A percentile compares a stretch with the other conserved stretches of the same genome.
Conservation (phyloP, 1,284 basidiomycete genomes). For the Lignosus rhinocerotis region DNA sequence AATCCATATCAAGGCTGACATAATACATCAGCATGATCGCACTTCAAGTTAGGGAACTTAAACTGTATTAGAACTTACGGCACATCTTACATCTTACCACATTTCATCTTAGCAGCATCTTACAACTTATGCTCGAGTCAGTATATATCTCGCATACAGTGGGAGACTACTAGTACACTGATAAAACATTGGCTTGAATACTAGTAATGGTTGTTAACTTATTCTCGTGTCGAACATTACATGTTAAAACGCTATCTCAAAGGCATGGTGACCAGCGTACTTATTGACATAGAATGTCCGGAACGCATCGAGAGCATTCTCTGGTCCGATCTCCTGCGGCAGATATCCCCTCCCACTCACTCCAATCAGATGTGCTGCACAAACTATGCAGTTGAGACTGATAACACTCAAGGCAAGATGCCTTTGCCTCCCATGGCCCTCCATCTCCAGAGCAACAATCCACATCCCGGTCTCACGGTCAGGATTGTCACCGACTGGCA, state of each 20-base stretch:
- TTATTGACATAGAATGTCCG: conserved; percentile 14
- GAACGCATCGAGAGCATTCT: conserved; percentile 6
- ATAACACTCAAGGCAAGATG: background rate
- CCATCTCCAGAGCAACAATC: conserved; percentile 21
- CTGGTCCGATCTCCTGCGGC: background rate
- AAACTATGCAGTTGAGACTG: conserved; percentile 17
- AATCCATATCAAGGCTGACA: too few relatives aligned
- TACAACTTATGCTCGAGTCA: too few relatives aligned
- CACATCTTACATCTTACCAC: too few relatives aligned
- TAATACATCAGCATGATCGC: too few relatives aligned
- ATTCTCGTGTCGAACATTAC: too few relatives aligned
- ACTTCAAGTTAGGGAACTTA: too few relatives aligned
- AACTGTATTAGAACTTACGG: too few relatives aligned
- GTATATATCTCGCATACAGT: too few relatives aligned
- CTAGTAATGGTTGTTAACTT: too few relatives aligned
- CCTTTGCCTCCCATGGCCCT: background rate
- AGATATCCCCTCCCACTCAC: conserved; percentile 5
- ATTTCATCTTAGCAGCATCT: too few relatives aligned
- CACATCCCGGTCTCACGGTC: conserved; percentile 24
- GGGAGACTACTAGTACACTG: too few relatives aligned
- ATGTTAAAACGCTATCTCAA: conserved; percentile 10
- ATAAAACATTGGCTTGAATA: too few relatives aligned
- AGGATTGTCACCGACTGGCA: conserved; percentile 4
- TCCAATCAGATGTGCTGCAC: conserved; percentile 16
- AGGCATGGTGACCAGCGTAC: conserved; percentile 18